phyloP scores from a whole-genome alignment of 345 rosid genomes.

The Toxicodendron radicans region DNA sequence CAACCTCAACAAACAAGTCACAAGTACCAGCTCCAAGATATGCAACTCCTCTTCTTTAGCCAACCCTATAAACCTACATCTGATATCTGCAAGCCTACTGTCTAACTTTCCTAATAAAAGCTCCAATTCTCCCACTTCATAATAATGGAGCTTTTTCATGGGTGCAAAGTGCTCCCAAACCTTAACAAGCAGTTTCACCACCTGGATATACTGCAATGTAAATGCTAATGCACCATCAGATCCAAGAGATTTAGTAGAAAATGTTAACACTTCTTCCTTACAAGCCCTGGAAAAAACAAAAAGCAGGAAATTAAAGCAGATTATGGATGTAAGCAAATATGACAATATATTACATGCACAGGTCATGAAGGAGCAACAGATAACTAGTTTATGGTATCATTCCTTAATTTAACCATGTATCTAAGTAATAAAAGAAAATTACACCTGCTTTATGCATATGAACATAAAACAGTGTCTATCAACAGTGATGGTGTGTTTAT shows the following conservation, averaged over 20 bases:
- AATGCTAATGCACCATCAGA: conserved; percentile 49
- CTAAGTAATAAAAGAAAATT: not conserved
- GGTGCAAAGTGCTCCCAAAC: conserved; percentile 43
- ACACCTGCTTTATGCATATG: not conserved
- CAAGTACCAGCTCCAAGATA: conserved; percentile 53
- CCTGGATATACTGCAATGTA: conserved; percentile 43
- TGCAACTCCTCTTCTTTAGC: conserved; percentile 56
- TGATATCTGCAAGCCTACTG: conserved; percentile 54
- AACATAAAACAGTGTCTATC: not conserved
- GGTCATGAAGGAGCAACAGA: not conserved
- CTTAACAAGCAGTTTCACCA: conserved; percentile 53
- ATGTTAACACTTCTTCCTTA: conserved; percentile 52
- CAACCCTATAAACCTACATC: conserved; percentile 57
- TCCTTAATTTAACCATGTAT: not conserved
- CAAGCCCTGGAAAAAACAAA: conserved; percentile 50
- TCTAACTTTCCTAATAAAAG: conserved; percentile 60
- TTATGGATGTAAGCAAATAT: not conserved
- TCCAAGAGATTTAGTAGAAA: conserved; percentile 37
- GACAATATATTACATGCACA: not conserved
- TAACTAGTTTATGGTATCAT: not conserved
- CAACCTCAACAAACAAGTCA: conserved; percentile 53
- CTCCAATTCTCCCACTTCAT: conserved; percentile 46
- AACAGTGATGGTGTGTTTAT: not conserved
- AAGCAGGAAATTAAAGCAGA: not conserved
- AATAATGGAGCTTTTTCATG: conserved; percentile 20